A percentile compares a stretch with the other conserved stretches of the same genome.
phyloP scores from a whole-genome alignment of 1,284 basidiomycete genomes.

The Amylostereum chailletii region DNA sequence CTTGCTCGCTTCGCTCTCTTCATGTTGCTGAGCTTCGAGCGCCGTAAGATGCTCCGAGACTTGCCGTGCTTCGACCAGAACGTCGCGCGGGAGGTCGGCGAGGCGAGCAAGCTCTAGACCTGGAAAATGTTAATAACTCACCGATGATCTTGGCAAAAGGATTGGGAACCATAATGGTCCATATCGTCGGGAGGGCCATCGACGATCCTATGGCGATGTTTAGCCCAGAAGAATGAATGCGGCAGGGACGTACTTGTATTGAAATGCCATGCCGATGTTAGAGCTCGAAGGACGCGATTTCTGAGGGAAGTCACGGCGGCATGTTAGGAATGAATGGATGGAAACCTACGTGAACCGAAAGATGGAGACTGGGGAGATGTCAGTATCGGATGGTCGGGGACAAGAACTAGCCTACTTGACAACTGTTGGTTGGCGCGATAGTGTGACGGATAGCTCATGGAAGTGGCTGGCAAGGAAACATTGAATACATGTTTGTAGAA shows the following conservation, averaged over 20 bases:
- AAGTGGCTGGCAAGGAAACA: conserved; percentile 48
- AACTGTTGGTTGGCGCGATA: conserved; percentile 65
- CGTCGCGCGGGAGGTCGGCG: conserved; percentile 69
- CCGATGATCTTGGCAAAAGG: not conserved
- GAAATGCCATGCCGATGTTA: conserved; percentile 65
- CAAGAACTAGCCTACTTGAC: conserved; percentile 47
- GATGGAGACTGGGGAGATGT: conserved; percentile 54
- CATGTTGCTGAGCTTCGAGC: conserved; percentile 48
- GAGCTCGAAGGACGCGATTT: conserved; percentile 40
- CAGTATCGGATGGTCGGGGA: not conserved
- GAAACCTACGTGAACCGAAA: conserved; percentile 63
- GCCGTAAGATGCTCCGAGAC: conserved; percentile 55
- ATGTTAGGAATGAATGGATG: conserved; percentile 3
- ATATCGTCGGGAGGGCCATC: conserved; percentile 53
- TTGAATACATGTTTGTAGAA: not conserved
- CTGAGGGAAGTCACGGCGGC: conserved; percentile 22
- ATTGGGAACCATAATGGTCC: conserved; percentile 53
- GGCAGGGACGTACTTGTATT: conserved; percentile 55
- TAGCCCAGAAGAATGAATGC: not conserved
- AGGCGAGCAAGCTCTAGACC: conserved; percentile 80
- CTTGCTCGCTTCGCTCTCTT: conserved; percentile 51
- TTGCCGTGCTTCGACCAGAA: conserved; percentile 51
- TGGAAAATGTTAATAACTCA: conserved; percentile 15
- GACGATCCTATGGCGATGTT: conserved; percentile 38
- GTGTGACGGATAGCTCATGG: conserved; percentile 55